Evolutionary conservation across 139 green algal species (phyloP).

Genomic region (Picochlorum sp.): DNA sequence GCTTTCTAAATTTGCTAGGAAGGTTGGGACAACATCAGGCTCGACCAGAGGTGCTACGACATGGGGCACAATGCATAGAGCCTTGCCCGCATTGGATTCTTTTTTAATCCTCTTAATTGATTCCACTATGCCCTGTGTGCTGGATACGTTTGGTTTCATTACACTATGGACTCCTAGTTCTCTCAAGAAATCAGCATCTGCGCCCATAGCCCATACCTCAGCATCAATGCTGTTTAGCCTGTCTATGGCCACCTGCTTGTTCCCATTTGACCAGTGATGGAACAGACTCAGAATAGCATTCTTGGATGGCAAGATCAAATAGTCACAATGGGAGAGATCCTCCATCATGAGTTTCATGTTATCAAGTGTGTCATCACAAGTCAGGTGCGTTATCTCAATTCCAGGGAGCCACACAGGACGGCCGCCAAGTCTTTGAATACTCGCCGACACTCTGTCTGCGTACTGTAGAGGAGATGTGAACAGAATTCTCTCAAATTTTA

Average conservation of each 20-base stretch:
- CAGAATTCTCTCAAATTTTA: slow-evolving; percentile 33
- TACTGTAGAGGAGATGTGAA: slow-evolving; percentile 59
- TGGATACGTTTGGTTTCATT: slow-evolving; percentile 31
- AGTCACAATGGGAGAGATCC: slow-evolving; percentile 17
- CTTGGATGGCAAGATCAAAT: slow-evolving; percentile 58
- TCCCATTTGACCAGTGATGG: not conserved
- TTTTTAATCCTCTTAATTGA: slow-evolving; percentile 35
- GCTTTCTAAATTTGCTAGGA: slow-evolving; percentile 47
- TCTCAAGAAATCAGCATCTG: not conserved
- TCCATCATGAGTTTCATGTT: slow-evolving; percentile 13
- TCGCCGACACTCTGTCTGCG: slow-evolving; percentile 37
- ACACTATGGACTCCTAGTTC: not conserved
- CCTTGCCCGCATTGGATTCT: slow-evolving; percentile 23
- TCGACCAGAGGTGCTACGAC: slow-evolving; percentile 54
- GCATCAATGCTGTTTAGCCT: slow-evolving; percentile 22
- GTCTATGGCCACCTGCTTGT: slow-evolving; percentile 20
- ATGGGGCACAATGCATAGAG: slow-evolving; percentile 62
- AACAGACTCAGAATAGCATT: slow-evolving; percentile 57
- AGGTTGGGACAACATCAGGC: slow-evolving; percentile 58
- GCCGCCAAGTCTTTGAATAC: slow-evolving; percentile 44
- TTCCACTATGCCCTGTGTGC: slow-evolving; percentile 54
- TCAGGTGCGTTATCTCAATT: slow-evolving; percentile 40
- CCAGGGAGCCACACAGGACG: slow-evolving; percentile 48
- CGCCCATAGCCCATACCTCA: not conserved
- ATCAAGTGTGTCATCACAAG: slow-evolving; percentile 14